A percentile compares a stretch with the other conserved stretches of the same genome.
These are phyloP conservation scores for Nakazawaea holstii DNA, from an alignment of 805 yeast genomes.

Conservation along the genomic window DNA sequence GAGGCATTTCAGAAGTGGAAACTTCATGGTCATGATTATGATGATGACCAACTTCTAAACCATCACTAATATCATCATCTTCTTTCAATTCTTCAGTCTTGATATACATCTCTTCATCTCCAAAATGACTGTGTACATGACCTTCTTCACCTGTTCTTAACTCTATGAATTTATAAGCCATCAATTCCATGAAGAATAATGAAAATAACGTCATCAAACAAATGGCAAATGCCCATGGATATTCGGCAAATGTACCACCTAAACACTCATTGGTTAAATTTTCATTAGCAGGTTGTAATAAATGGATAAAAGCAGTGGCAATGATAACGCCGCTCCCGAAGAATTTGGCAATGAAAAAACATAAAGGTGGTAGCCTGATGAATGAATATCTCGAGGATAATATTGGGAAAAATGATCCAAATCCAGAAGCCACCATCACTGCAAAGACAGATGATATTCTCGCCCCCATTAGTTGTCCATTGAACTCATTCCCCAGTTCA, in stretches of 20 bases:
- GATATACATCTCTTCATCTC: slow-evolving; percentile 30
- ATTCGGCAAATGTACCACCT: slow-evolving; percentile 43
- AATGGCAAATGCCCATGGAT: slow-evolving; percentile 41
- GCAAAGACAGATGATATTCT: slow-evolving; percentile 53
- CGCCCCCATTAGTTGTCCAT: slow-evolving; percentile 32
- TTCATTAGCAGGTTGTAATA: slow-evolving; percentile 55
- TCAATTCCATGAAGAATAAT: slow-evolving; percentile 34
- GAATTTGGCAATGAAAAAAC: slow-evolving; percentile 39
- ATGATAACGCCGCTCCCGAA: slow-evolving; percentile 77
- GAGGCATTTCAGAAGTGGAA: slow-evolving; percentile 23
- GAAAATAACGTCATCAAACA: slow-evolving; percentile 33
- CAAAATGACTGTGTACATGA: slow-evolving; percentile 54
- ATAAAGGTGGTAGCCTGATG: slow-evolving; percentile 41
- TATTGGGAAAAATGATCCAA: slow-evolving; percentile 52
- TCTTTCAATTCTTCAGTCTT: slow-evolving; percentile 15
- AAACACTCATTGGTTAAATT: slow-evolving; percentile 47
- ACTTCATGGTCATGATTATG: slow-evolving; percentile 4
- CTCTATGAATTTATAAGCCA: slow-evolving; percentile 34
- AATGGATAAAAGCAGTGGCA: slow-evolving; percentile 71
- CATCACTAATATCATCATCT: slow-evolving; percentile 1
- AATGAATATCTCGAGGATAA: slow-evolving; percentile 46
- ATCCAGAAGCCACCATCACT: slow-evolving; percentile 41
- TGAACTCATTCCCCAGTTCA: slow-evolving; percentile 30
- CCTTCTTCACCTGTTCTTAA: slow-evolving; percentile 16
- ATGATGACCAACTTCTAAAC: neutral